Evolutionary conservation across 1,284 basidiomycete genomes (phyloP).

Genomic region (Anthracocystis walkeri): DNA sequence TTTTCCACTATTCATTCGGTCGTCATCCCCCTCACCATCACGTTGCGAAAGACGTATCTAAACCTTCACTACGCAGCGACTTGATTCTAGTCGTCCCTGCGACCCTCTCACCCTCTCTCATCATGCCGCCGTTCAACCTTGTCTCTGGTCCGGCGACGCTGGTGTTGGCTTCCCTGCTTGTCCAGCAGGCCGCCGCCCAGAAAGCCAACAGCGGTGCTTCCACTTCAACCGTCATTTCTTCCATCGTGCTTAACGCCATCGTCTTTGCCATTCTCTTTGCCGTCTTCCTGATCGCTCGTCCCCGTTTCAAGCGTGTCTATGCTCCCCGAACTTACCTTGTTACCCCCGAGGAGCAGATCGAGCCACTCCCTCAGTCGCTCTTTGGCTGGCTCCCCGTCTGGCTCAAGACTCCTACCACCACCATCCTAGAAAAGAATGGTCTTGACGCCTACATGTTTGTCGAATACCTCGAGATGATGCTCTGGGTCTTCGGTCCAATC

Average conservation of each 20-base stretch:
- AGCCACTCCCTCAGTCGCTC: slow-evolving; percentile 67
- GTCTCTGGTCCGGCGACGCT: slow-evolving; percentile 37
- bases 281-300: slow-evolving; percentile 69
- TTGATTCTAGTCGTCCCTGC: slow-evolving; percentile 19
- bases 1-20: too few species aligned
- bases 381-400: slow-evolving; percentile 70
- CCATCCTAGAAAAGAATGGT: slow-evolving; percentile 76
- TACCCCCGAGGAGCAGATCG: slow-evolving; percentile 64
- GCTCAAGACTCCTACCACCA: slow-evolving; percentile 64
- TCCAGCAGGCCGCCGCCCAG: slow-evolving; percentile 37
- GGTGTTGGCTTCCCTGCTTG: slow-evolving; percentile 31
- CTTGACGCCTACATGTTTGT: slow-evolving; percentile 95
- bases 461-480: slow-evolving; percentile 83
- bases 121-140: slow-evolving; percentile 47
- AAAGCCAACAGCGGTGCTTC: slow-evolving; percentile 40
- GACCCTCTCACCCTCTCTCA: slow-evolving; percentile 8
- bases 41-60: neutral
- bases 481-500: slow-evolving; percentile 83
- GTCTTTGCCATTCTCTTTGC: slow-evolving; percentile 65
- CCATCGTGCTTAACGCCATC: slow-evolving; percentile 65
- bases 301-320: slow-evolving; percentile 70
- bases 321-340: slow-evolving; percentile 69
- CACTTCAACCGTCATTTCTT: slow-evolving; percentile 65
- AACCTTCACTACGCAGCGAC: slow-evolving; percentile 6
- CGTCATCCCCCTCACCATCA: neutral